phyloP scores from a whole-genome alignment of 805 yeast species.

The Jamesozyma jinghongensis region DNA sequence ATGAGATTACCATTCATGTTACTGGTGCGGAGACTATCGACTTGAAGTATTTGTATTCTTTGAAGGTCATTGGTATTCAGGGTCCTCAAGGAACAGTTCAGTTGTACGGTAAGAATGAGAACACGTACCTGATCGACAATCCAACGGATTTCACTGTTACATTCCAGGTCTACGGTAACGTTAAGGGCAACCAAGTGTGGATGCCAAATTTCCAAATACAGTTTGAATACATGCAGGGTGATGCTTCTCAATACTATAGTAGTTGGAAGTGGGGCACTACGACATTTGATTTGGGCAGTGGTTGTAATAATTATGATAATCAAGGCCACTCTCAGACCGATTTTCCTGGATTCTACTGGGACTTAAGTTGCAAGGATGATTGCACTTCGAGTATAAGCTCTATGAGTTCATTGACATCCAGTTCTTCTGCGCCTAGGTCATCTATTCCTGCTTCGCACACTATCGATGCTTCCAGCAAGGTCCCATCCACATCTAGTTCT shows the following conservation, averaged over 20 bases:
- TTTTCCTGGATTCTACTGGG: slow-evolving; percentile 16
- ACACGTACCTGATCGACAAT: slow-evolving; percentile 6
- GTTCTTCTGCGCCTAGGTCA: too few species aligned
- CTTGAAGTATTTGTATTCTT: slow-evolving; percentile 9
- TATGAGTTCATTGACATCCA: too few species aligned
- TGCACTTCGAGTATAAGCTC: neutral
- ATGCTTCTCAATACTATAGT: slow-evolving; percentile 4
- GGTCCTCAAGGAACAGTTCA: slow-evolving; percentile 11
- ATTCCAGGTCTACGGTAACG: slow-evolving; percentile 11
- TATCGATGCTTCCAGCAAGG: neutral
- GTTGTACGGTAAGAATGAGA: slow-evolving; percentile 14
- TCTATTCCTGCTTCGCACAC: neutral
- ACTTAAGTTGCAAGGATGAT: neutral
- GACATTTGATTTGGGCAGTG: slow-evolving; percentile 12
- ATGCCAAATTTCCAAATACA: slow-evolving; percentile 19
- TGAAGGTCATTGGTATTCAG: slow-evolving; percentile 12
- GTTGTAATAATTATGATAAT: slow-evolving; percentile 13
- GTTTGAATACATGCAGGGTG: slow-evolving; percentile 12
- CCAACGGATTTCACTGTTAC: slow-evolving; percentile 18
- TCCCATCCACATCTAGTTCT: neutral
- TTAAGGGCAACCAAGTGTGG: slow-evolving; percentile 8
- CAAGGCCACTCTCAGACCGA: slow-evolving; percentile 15
- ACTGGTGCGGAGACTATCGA: slow-evolving; percentile 11
- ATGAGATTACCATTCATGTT: slow-evolving; percentile 16
- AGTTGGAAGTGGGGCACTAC: slow-evolving; percentile 13